Base-by-base conservation (phyloP, 352 stramenopile genomes). In the Phytophthora pseudosyringae region DNA sequence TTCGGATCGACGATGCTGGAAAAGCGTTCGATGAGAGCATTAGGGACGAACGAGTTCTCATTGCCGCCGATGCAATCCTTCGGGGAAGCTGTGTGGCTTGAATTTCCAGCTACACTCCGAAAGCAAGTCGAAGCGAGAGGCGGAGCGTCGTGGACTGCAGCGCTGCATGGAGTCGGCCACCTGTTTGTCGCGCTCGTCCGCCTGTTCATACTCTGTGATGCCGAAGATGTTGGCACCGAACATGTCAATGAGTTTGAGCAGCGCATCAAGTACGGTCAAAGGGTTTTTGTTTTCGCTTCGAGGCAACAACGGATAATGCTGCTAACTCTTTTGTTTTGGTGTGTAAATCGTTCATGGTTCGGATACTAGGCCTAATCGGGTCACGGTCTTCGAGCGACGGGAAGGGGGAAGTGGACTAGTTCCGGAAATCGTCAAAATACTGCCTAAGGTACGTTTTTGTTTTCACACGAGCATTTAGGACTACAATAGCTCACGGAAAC, bases 41-140 rank as follows among this genome's bases (percentile, higher is more conserved):
- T 99, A 49, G 85, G 90, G 48, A 77, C 83, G 28, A 93, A 89
- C 46, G 93, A 98, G 59, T 98, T 99, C 57, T 91, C 86, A 0
- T 76, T 99, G n/a, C 97, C 98, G 12, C 88, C 85, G 1, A 97
- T 99, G 86, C 91, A 99, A 76, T 95, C 88, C 51, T 96, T 97
- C 43, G 98, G 94, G 6, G 86, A 97, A 64, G 97, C 89, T 8
- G 62, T 98, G 11, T 99, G 97, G 98, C 72, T 99, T 12, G 97
- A 99, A 70, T 72, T 98, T 5, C 91, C 93, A 7, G 51, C 69
- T 31, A 28, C 48, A 32, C 39, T 96, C 11, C 69, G 71, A 31
- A 55, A 71, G 0, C 25, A 75, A 15, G 74, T 94, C 0, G 76
- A 91, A 54, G 50, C 25, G 0, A 62, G 33, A 0, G 64, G 62